Evolutionary conservation across 371 early-diverging fungal genomes (phyloP), one percentile per base, ranked within the genome.

Genomic region (Lichtheimia corymbifera): DNA sequence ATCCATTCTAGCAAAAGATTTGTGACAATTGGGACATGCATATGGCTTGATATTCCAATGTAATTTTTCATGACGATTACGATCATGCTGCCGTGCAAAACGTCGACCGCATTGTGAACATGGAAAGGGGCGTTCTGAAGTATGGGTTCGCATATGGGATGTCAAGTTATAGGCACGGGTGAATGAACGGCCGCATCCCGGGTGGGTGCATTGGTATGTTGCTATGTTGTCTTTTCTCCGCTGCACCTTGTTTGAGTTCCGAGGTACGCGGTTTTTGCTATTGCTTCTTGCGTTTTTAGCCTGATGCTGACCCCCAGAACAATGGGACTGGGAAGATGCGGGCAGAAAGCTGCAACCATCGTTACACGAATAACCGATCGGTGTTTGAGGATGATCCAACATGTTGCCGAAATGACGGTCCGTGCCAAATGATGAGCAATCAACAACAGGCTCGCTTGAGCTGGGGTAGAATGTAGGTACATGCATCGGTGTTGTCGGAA

Each of bases 121-220:
- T 13, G 67, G 57, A 49, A 66, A 80, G 6, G 76, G 76, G 17
- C 73, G 63, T 50, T 74, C 73, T 22, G 69, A 56, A n/a, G 86
- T 83, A 59, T 91, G 91, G 0, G 89, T 87, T 28, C 84, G 76
- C 63, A 79, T 74, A 52, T 91, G 91, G 13, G 89, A 87, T 57
- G 79, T 87, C 14, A 89, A 73, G 64, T 89, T 90, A 59, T 87
- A 89, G 20, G 77, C 79, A 15, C 88, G 76, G n/a, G 88, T 79
- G 62, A 90, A 91, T 15, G 79, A 77, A 66, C 84, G 84, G 51
- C 71, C 77, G 69, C 91, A 91, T 9, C 83, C 87, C 1, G 82
- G 83, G 56, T 66, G 59, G 28, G 59, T 61, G 35, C 70, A 70
- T 11, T 58, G 41, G 27, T 58, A 62, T 12, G 42, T 47, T 47